These are phyloP conservation scores for Priceomyces haplophilus DNA, from an alignment of 805 yeast genomes.

Conservation along the genomic window DNA sequence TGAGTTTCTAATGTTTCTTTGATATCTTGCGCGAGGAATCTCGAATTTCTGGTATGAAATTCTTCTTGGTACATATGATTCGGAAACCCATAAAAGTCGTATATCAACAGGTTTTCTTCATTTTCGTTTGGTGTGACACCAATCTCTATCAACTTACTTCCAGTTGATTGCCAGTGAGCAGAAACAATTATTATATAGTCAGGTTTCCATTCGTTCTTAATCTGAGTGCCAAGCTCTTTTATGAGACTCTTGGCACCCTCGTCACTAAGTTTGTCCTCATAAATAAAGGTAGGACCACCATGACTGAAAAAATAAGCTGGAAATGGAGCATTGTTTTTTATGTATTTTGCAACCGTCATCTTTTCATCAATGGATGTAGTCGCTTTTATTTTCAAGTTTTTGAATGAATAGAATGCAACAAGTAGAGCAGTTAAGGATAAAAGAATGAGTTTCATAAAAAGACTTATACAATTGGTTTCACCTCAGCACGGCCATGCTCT, in stretches of 20 bases:
- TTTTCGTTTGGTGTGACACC: slow-evolving; percentile 35
- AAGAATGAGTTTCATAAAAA: no score
- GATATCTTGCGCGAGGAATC: slow-evolving; percentile 43
- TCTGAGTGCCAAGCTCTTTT: slow-evolving; percentile 48
- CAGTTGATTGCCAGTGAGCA: slow-evolving; percentile 72
- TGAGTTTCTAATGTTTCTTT: slow-evolving; percentile 33
- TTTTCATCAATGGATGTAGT: not conserved
- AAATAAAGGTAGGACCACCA: slow-evolving; percentile 81
- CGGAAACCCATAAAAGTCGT: slow-evolving; percentile 78
- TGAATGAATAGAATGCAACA: not conserved
- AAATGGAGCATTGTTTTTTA: slow-evolving; percentile 23
- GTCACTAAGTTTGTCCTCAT: slow-evolving; percentile 47
- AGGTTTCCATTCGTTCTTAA: slow-evolving; percentile 53
- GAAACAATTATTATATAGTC: slow-evolving; percentile 64
- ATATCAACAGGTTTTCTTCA: slow-evolving; percentile 54
- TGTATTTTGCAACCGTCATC: slow-evolving; percentile 6
- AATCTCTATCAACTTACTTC: slow-evolving; percentile 44
- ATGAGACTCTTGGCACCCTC: slow-evolving; percentile 61
- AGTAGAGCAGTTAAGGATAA: not conserved
- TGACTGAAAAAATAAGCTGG: slow-evolving; percentile 76
- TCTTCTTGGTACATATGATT: slow-evolving; percentile 56
- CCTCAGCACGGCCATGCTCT: no score
- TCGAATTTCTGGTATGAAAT: slow-evolving; percentile 52
- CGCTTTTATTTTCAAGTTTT: not conserved
- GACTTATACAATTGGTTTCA: no score